phyloP scores from a whole-genome alignment of 176 grass and related monocot genomes.

The Chrysopogon serrulatus region DNA sequence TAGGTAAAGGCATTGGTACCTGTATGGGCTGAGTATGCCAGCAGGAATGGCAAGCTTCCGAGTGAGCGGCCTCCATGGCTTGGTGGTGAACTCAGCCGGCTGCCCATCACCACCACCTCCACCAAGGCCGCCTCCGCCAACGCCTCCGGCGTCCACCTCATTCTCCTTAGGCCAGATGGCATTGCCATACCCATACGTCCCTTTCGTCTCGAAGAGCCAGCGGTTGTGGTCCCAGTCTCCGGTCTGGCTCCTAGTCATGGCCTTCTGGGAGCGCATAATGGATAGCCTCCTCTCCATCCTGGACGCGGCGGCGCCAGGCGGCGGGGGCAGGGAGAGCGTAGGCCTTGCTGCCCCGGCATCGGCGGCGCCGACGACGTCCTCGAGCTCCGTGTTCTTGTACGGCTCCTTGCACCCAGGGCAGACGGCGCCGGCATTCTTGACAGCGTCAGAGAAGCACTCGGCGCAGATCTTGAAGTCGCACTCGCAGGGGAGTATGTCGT shows the following conservation, averaged over 20 bases:
- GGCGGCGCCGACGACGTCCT: conserved; percentile 41
- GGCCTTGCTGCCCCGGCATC: background rate
- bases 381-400: conserved; percentile 74
- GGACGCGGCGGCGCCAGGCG: conserved; percentile 16
- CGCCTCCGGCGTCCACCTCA: background rate
- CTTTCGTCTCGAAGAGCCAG: conserved; percentile 97
- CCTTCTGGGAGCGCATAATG: conserved; percentile 60
- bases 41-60: conserved; percentile 79
- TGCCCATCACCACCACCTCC: conserved; percentile 44
- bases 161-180: conserved; percentile 93
- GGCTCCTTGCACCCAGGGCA: conserved; percentile 94
- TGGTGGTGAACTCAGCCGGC: conserved; percentile 65
- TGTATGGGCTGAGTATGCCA: conserved; percentile 81
- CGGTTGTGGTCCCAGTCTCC: conserved; percentile 91
- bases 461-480: conserved; percentile 96
- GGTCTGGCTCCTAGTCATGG: conserved; percentile 85
- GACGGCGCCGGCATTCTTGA: conserved; percentile 58
- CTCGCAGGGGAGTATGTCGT: conserved; percentile 86
- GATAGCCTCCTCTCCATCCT: conserved; percentile 88
- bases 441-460: conserved; percentile 84
- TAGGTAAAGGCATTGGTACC: conserved; percentile 30
- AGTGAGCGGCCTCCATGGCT: conserved; percentile 93
- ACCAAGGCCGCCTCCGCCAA: conserved; percentile 21
- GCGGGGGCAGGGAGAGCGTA: conserved; percentile 48
- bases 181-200: conserved; percentile 95